A percentile compares a stretch with the other conserved stretches of the same genome.
These are phyloP conservation scores for Ceratopteris richardii DNA, from an alignment of 75 land plant species.

Conservation along the genomic window DNA sequence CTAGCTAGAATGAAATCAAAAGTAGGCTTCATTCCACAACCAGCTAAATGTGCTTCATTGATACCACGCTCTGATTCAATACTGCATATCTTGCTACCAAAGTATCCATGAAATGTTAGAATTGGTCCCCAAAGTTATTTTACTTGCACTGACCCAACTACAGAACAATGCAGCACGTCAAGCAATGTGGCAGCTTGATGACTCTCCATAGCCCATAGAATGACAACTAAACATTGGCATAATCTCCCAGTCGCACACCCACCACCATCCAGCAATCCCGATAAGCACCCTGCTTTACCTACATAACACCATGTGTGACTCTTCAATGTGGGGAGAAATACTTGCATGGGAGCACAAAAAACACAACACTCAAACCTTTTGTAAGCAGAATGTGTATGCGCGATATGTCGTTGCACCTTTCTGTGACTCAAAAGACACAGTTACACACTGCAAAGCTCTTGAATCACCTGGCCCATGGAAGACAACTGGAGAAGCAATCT, in stretches of 20 bases:
- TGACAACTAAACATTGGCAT: constrained; percentile 24
- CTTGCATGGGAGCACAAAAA: background rate
- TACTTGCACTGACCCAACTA: too few relatives aligned
- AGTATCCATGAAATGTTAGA: too few relatives aligned
- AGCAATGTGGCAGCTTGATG: too few relatives aligned
- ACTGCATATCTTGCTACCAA: too few relatives aligned
- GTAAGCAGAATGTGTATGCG: constrained; percentile 29
- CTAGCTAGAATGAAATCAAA: too few relatives aligned
- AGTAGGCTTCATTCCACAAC: too few relatives aligned
- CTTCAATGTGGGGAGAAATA: background rate
- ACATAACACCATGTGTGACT: background rate
- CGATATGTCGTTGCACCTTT: constrained; percentile 10
- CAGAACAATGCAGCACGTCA: too few relatives aligned
- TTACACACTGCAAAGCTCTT: constrained; percentile 33
- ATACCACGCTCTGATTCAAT: too few relatives aligned
- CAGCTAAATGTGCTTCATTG: too few relatives aligned
- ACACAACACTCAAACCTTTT: constrained; percentile 21
- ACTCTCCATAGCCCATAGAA: too few relatives aligned
- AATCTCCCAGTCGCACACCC: constrained; percentile 32
- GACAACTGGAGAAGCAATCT: constrained; percentile 27
- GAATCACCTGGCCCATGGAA: constrained; percentile 35
- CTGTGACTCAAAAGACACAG: constrained; percentile 11
- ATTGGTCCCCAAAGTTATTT: too few relatives aligned
- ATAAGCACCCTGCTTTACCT: constrained; percentile 37
- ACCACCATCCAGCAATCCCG: constrained; percentile 44